These are phyloP conservation scores for Diatrype stigma DNA, from an alignment of 2,329 filamentous ascomycete species.

Conservation along the genomic window DNA sequence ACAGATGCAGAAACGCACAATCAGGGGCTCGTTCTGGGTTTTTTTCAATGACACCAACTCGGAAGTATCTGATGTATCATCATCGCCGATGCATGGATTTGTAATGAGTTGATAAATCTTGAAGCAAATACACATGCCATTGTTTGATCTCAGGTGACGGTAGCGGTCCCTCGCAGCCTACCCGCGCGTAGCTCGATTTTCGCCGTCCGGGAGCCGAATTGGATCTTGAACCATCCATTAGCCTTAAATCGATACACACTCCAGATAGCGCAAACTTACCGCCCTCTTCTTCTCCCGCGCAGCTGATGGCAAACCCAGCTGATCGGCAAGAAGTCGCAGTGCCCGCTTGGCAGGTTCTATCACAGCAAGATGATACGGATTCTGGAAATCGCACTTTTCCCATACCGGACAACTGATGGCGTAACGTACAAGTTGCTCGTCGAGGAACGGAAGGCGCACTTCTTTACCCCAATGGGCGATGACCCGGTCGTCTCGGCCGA, in stretches of 20 bases:
- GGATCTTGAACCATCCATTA: slow-evolving; percentile 51
- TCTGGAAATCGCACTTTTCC: slow-evolving; percentile 86
- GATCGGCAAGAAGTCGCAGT: slow-evolving; percentile 70
- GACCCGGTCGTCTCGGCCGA: slow-evolving; percentile 88
- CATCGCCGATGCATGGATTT: slow-evolving; percentile 43
- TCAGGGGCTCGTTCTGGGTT: slow-evolving; percentile 12
- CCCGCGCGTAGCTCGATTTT: slow-evolving; percentile 66
- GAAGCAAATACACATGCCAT: slow-evolving; percentile 8
- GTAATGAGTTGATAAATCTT: slow-evolving; percentile 2
- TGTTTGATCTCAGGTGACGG: slow-evolving; percentile 40
- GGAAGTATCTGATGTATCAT: slow-evolving; percentile 75
- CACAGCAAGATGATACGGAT: slow-evolving; percentile 29
- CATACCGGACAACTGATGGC: slow-evolving; percentile 69
- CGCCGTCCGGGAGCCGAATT: slow-evolving; percentile 77
- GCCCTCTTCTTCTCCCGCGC: slow-evolving; percentile 91
- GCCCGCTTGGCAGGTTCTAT: slow-evolving; percentile 79
- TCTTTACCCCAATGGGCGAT: slow-evolving; percentile 88
- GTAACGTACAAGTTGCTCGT: slow-evolving; percentile 81
- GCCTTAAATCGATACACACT: slow-evolving; percentile 2
- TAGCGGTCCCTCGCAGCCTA: slow-evolving; percentile 64
- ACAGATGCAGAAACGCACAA: slow-evolving; percentile 46
- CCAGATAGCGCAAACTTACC: slow-evolving; percentile 42
- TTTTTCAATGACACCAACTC: slow-evolving; percentile 40
- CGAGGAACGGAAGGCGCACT: slow-evolving; percentile 84
- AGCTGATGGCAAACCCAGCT: slow-evolving; percentile 66